These are phyloP conservation scores for Ambrosia trifida DNA, from an alignment of 129 eudicot genomes.

Conservation along the genomic window DNA sequence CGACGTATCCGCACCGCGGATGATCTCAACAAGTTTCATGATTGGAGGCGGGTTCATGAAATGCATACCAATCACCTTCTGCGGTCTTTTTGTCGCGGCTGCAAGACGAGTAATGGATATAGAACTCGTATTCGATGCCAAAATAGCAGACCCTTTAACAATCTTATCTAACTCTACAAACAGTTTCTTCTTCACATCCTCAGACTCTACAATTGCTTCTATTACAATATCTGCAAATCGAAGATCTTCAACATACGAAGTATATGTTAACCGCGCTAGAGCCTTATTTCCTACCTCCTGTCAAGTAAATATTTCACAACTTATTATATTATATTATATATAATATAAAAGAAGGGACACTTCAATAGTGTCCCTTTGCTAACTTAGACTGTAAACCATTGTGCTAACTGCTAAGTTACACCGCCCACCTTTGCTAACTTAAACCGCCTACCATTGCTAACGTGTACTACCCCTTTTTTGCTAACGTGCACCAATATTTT, in stretches of 20 bases:
- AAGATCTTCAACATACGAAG: conserved; percentile 74
- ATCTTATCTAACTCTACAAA: conserved; percentile 60
- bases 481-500: too few relatives aligned
- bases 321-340: neutral
- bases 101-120: conserved; percentile 87
- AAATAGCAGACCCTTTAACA: conserved; percentile 64
- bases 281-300: conserved; percentile 61
- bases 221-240: conserved; percentile 69
- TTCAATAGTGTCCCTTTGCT: too few relatives aligned
- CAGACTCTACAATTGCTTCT: conserved; percentile 93
- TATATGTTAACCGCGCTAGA: conserved; percentile 46
- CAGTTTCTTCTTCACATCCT: conserved; percentile 78
- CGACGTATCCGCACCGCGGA: conserved; percentile 87
- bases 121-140: conserved; percentile 95
- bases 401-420: too few relatives aligned
- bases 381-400: too few relatives aligned
- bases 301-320: conserved; percentile 17
- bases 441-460: too few relatives aligned
- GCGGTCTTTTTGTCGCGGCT: conserved; percentile 70
- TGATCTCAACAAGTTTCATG: conserved; percentile 89
- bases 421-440: too few relatives aligned
- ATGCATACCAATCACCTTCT: conserved; percentile 92
- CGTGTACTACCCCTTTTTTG: too few relatives aligned
- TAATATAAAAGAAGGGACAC: too few relatives aligned
- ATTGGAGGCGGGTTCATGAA: conserved; percentile 96